Conservation (phyloP, 371 early-diverging fungal genomes). For the Choanephora cucurbitarum region DNA sequence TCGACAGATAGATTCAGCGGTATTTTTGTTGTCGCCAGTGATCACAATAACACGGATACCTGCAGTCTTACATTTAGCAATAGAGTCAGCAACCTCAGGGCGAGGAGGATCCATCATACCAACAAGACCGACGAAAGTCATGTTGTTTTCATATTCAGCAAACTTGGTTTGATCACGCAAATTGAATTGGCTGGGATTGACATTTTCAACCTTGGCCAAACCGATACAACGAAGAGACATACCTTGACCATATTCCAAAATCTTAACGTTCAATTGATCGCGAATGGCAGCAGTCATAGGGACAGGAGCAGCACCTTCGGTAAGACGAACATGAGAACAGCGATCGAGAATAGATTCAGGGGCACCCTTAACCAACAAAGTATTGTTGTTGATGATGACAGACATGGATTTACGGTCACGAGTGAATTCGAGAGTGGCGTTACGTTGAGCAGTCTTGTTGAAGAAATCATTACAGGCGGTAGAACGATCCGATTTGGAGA, state of each 20-base stretch:
- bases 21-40: conserved; percentile 97
- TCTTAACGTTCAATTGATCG: conserved; percentile 63
- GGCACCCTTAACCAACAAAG: conserved; percentile 90
- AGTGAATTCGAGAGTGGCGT: conserved; percentile 87
- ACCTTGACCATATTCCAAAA: conserved; percentile 76
- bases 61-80: conserved; percentile 84
- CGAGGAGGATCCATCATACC: conserved; percentile 98
- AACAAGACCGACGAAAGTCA: conserved; percentile 92
- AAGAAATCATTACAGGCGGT: conserved; percentile 51
- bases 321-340: conserved; percentile 64
- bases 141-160: conserved; percentile 70
- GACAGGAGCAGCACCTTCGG: conserved; percentile 56
- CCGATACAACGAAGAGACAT: conserved; percentile 87
- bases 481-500: conserved; percentile 59
- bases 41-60: conserved; percentile 98
- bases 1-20: conserved; percentile 94
- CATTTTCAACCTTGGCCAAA: conserved; percentile 81
- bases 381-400: conserved; percentile 62
- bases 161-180: conserved; percentile 68
- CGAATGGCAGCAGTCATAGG: conserved; percentile 73
- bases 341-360: conserved; percentile 93
- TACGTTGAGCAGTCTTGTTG: conserved; percentile 45
- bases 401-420: conserved; percentile 86
- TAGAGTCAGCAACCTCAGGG: conserved; percentile 85
- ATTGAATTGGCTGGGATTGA: conserved; percentile 50